phyloP scores from a whole-genome alignment of 176 grass and related monocot species.

The Chloris gayana region DNA sequence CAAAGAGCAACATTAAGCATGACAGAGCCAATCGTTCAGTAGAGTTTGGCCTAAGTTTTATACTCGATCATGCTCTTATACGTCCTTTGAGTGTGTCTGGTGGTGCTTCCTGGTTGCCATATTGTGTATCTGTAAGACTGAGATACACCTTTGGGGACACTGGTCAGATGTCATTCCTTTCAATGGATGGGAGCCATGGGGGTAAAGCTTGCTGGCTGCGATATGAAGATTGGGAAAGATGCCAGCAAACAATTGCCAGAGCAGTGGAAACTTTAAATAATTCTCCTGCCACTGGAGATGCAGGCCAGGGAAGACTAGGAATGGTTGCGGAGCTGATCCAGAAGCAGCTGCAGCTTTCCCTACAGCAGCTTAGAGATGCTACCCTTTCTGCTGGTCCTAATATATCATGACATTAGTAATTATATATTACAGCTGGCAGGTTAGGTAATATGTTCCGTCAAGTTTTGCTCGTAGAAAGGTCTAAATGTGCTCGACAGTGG shows the following conservation, averaged over 20 bases:
- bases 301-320: constrained; percentile 62
- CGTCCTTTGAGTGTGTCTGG: constrained; percentile 72
- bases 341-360: constrained; percentile 61
- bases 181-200: constrained; percentile 89
- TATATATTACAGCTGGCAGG: constrained; percentile 9
- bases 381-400: constrained; percentile 49
- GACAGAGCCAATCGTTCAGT: constrained; percentile 73
- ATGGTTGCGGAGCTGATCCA: constrained; percentile 75
- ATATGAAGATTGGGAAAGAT: constrained; percentile 78
- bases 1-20: constrained; percentile 92
- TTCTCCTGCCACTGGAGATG: constrained; percentile 54
- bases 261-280: constrained; percentile 67
- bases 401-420: constrained; percentile 44
- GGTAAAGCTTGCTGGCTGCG: constrained; percentile 73
- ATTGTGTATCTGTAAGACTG: constrained; percentile 82
- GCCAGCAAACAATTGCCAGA: constrained; percentile 69
- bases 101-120: constrained; percentile 86
- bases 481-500: not conserved
- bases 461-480: not conserved
- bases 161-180: constrained; percentile 59
- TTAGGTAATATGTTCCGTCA: not conserved
- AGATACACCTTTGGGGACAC: constrained; percentile 75
- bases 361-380: constrained; percentile 72
- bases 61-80: constrained; percentile 65
- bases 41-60: constrained; percentile 82